Evolutionary conservation across 768 basidiomycete genomes (phyloP).

Genomic region (Clitopilus passeckerianus): DNA sequence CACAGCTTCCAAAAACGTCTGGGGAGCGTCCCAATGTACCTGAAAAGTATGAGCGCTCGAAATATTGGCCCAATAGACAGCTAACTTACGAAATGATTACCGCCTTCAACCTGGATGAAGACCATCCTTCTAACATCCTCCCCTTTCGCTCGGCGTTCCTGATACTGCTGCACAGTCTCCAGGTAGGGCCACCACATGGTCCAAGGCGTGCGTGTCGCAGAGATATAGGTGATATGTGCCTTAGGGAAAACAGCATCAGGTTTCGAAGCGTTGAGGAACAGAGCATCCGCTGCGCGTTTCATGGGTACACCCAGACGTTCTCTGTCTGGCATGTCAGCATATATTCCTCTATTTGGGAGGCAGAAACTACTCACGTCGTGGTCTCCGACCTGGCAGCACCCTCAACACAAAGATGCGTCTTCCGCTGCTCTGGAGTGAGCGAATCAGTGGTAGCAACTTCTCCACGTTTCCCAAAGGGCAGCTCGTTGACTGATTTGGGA

Average conservation of each 20-base stretch:
- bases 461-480: slow-evolving; percentile 16
- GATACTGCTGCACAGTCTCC: slow-evolving; percentile 11
- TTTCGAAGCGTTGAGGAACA: background rate
- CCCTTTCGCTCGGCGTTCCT: slow-evolving; percentile 12
- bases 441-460: slow-evolving; percentile 11
- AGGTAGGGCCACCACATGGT: slow-evolving; percentile 17
- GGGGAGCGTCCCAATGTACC: slow-evolving; percentile 10
- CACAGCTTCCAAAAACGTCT: slow-evolving; percentile 4
- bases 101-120: slow-evolving; percentile 18
- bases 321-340: background rate
- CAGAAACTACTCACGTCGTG: slow-evolving; percentile 12
- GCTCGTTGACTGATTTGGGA: slow-evolving; percentile 10
- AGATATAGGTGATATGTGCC: slow-evolving; percentile 15
- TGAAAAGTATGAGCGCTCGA: background rate
- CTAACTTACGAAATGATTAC: slow-evolving; percentile 31
- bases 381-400: slow-evolving; percentile 14
- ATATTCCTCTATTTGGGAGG: background rate
- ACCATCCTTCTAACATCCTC: slow-evolving; percentile 15
- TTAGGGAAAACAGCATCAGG: slow-evolving; percentile 12
- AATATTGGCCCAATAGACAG: too few species aligned
- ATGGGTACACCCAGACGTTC: slow-evolving; percentile 15
- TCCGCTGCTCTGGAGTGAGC: slow-evolving; percentile 16
- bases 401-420: slow-evolving; percentile 9
- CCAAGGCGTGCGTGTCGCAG: slow-evolving; percentile 17
- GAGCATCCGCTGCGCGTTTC: slow-evolving; percentile 8